Evolutionary conservation across 2,329 filamentous ascomycete species (phyloP), one percentile per base, ranked within the genome.

Genomic region (Xylaria polymorpha): DNA sequence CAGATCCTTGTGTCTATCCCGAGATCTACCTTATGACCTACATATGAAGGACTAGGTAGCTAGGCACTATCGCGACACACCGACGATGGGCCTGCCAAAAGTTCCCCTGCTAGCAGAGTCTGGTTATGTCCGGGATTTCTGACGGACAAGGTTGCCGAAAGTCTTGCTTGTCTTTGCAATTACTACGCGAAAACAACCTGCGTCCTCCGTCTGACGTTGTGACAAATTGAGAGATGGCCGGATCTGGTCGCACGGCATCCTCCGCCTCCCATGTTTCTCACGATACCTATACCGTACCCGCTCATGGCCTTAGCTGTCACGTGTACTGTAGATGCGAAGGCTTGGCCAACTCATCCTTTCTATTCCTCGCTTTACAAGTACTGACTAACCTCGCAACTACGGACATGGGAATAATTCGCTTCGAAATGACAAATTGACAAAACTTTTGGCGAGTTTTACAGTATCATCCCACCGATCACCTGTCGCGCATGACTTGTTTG

Each of bases 21-120:
- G 61, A 68, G 65, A 70, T 70, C 65, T 41, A 53, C n/a, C 51
- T 39, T 22, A 68, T 68, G 61, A 68, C 65, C 61, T 68, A 64
- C 68, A 68, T 68, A 60, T 62, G 39, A 62, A 70, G 65, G 68
- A 65, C 61, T 50, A 25, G 25, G 25, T 29, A 29, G 41, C n/a
- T 64, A 37, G 32, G 55, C 46, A 60, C 14, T 25, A 41, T 63
- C 46, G 46, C 53, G 53, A 64, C 14, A 39, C 39, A 35, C 14
- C 44, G 29, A 61, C 15, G 18, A 61, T 58, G 20, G 55, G 39
- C 55, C 55, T 67, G 39, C 55, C 18, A 63, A 41, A 41, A 39
- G 15, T n/a, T 39, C 59, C 46, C 60, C 29, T 64, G 29, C 39
- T 59, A 29, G 14, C 46, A 20, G 50, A 41, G 15, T 8, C 39